Evolutionary conservation across 495 filamentous ascomycete genomes (phyloP).

Genomic region (Aspergillus affinis): DNA sequence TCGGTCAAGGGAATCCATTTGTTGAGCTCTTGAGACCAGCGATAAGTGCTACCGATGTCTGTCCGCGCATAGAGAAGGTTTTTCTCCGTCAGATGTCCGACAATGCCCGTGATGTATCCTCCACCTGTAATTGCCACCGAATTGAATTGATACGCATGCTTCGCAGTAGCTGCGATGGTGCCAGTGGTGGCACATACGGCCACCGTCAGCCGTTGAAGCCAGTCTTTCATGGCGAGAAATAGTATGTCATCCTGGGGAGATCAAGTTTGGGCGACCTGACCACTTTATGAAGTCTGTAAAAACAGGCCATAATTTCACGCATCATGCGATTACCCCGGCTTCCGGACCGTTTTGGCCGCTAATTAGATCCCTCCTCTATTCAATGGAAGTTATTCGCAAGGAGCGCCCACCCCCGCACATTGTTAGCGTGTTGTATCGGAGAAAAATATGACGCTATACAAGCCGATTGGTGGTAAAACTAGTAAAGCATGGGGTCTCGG

Average conservation of each 20-base stretch:
- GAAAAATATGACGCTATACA: neutral
- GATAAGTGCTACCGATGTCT: slow-evolving; percentile 63
- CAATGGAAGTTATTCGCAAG: neutral
- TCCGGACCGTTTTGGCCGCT: neutral
- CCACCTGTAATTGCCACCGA: slow-evolving; percentile 41
- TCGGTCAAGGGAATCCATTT: slow-evolving; percentile 60
- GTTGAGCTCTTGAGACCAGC: slow-evolving; percentile 50
- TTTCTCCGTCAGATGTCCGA: slow-evolving; percentile 56
- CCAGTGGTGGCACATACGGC: neutral
- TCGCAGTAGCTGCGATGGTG: slow-evolving; percentile 4
- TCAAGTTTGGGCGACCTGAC: neutral
- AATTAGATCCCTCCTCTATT: neutral
- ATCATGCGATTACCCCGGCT: neutral
- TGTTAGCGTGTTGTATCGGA: neutral
- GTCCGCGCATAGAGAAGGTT: slow-evolving; percentile 61
- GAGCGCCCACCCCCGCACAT: neutral
- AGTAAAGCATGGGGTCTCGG: neutral
- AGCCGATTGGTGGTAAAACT: slow-evolving; percentile 4
- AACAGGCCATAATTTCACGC: neutral
- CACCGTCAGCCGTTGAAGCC: neutral
- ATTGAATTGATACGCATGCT: slow-evolving; percentile 16
- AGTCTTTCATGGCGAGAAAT: neutral
- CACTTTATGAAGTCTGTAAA: neutral
- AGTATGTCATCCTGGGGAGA: neutral
- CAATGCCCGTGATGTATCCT: slow-evolving; percentile 58